Conservation (phyloP, 805 yeast genomes). For the Candida railenensis region DNA sequence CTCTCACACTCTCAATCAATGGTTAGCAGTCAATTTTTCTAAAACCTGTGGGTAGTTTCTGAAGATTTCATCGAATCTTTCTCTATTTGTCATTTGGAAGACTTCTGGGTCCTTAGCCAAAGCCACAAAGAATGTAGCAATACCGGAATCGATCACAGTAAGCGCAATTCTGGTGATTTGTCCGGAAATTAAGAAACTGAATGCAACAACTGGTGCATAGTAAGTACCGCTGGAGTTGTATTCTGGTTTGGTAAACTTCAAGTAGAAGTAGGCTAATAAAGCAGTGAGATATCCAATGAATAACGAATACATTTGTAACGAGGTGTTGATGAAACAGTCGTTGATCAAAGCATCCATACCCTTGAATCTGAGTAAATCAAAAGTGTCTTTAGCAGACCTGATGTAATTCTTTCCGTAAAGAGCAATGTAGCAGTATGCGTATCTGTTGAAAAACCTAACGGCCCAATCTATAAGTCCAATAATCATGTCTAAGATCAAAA, state of each 20-base stretch:
- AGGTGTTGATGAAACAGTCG: slow-evolving; percentile 78
- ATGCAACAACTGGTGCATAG: slow-evolving; percentile 74
- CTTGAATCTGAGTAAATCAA: slow-evolving; percentile 71
- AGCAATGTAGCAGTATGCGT: slow-evolving; percentile 85
- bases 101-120: slow-evolving; percentile 84
- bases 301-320: slow-evolving; percentile 72
- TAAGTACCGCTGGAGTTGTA: slow-evolving; percentile 60
- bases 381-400: slow-evolving; percentile 76
- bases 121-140: slow-evolving; percentile 80
- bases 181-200: slow-evolving; percentile 66
- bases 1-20: slow-evolving; percentile 17
- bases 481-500: slow-evolving; percentile 55
- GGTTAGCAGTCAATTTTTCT: slow-evolving; percentile 45
- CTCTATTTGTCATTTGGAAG: slow-evolving; percentile 70
- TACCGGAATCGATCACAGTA: slow-evolving; percentile 77
- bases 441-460: slow-evolving; percentile 83
- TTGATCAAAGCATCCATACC: slow-evolving; percentile 85
- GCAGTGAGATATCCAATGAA: slow-evolving; percentile 66
- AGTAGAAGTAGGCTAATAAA: slow-evolving; percentile 61
- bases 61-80: slow-evolving; percentile 60
- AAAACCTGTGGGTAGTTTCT: slow-evolving; percentile 68
- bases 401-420: slow-evolving; percentile 80
- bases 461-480: slow-evolving; percentile 73
- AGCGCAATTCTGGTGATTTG: slow-evolving; percentile 74
- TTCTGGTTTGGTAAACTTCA: slow-evolving; percentile 64